Evolutionary conservation across 2,329 filamentous ascomycete genomes (phyloP), one percentile per base, ranked within the genome.

Genomic region (Fusarium compactum): DNA sequence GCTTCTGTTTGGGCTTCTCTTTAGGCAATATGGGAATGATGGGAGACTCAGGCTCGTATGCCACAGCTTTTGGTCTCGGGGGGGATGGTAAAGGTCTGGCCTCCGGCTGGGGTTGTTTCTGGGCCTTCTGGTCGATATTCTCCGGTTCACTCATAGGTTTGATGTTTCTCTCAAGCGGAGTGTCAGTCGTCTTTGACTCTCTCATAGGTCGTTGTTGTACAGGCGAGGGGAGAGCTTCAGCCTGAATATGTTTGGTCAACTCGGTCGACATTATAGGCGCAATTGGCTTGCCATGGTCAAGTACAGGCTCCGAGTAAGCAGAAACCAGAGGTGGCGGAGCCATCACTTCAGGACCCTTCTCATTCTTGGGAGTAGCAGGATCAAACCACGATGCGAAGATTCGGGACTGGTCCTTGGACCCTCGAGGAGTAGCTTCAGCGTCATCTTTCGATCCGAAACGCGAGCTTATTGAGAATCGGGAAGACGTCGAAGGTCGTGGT

Each of bases 381-480:
- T 69, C 56, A 12, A 65, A 64, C 27, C 58, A 58, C 5, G 67
- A 57, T 18, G 55, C 45, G 45, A 55, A 45, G 22, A 66, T 43
- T 20, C 68, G 64, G 30, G 44, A 45, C 22, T 71, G 64, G 1
- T 64, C 58, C 41, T 57, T 69, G 14, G 64, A 43, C 16, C n/a
- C 30, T 3, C 53, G 47, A n/a, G 44, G 41, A 34, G 61, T 52
- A 10, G 24, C 27, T 25, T 72, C 57, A 11, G 30, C 9, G 11
- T 72, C 62, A 8, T 71, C 69, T 29, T 50, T 62, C 6, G 61
- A 53, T n/a, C 62, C 59, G 29, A 64, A 60, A 8, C 69, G 69
- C n/a, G 69, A 71, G 5, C 65, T 48, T 22, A 56, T 64, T n/a
- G 69, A 71, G 43, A 66, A 66, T 30, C 68, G 52, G 41, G 69